phyloP scores from a whole-genome alignment of 1,284 basidiomycete species.

The Butyriboletus regius region DNA sequence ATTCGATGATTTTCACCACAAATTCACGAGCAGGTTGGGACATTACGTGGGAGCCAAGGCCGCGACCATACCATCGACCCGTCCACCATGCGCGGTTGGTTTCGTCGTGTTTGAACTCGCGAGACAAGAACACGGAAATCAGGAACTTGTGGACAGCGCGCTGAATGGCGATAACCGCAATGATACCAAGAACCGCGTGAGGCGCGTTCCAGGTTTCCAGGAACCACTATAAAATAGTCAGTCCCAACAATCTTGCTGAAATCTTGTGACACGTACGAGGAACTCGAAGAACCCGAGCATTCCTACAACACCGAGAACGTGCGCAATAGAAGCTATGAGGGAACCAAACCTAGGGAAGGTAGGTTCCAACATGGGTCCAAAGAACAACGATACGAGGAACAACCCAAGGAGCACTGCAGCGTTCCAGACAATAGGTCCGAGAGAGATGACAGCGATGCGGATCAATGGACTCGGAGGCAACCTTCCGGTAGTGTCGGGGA shows the following conservation, averaged over 20 bases:
- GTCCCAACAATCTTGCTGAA: conserved; percentile 2
- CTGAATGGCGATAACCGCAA: conserved; percentile 81
- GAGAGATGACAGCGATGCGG: conserved; percentile 85
- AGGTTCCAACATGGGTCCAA: conserved; percentile 85
- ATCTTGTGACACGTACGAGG: conserved; percentile 51
- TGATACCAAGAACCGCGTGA: conserved; percentile 83
- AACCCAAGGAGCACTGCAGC: conserved; percentile 77
- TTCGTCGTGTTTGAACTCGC: conserved; percentile 96
- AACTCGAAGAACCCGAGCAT: conserved; percentile 92
- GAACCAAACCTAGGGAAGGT: conserved; percentile 82
- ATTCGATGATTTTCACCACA: conserved; percentile 78
- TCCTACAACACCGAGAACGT: conserved; percentile 72
- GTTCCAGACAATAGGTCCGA: conserved; percentile 95
- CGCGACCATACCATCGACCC: conserved; percentile 90
- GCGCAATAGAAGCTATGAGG: conserved; percentile 81
- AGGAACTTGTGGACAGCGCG: conserved; percentile 85
- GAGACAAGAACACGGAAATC: conserved; percentile 84
- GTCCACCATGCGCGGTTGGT: conserved; percentile 98
- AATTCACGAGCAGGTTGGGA: conserved; percentile 86
- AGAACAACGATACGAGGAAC: conserved; percentile 86
- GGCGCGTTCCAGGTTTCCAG: conserved; percentile 87
- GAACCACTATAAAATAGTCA: conserved; percentile 65
- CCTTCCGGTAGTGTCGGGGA: conserved; percentile 62
- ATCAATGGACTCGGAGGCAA: conserved; percentile 71
- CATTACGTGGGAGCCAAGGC: conserved; percentile 78